These are phyloP conservation scores for Mortierella sp. DNA, from an alignment of 371 early-diverging fungal genomes.

Conservation along the genomic window DNA sequence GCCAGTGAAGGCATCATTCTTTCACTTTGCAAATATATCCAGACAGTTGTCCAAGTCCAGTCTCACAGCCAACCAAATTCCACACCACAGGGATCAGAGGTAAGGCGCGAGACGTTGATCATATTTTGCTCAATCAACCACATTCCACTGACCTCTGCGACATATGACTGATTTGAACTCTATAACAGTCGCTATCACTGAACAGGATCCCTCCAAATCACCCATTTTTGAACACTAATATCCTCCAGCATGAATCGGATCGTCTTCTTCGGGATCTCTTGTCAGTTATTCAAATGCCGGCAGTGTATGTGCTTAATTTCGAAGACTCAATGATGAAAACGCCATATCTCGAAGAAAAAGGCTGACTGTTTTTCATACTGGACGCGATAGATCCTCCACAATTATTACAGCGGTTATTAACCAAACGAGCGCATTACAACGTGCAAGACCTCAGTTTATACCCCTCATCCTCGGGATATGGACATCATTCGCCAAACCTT, in stretches of 20 bases:
- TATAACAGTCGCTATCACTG: slow-evolving; percentile 19
- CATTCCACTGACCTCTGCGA: too few relatives aligned
- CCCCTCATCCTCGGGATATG: slow-evolving; percentile 42
- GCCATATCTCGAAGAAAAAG: neutral
- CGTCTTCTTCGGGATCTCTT: slow-evolving; percentile 35
- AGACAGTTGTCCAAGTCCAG: slow-evolving; percentile 45
- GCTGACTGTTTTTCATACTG: neutral
- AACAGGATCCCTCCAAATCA: slow-evolving; percentile 30
- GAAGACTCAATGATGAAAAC: neutral
- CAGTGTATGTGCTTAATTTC: slow-evolving; percentile 24
- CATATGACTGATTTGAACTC: neutral
- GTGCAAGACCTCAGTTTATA: slow-evolving; percentile 51
- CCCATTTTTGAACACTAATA: slow-evolving; percentile 24
- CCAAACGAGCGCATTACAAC: slow-evolving; percentile 45
- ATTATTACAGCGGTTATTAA: slow-evolving; percentile 45
- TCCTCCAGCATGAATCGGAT: slow-evolving; percentile 40
- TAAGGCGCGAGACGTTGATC: neutral
- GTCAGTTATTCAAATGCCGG: slow-evolving; percentile 34
- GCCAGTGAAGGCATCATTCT: slow-evolving; percentile 29
- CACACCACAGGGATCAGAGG: slow-evolving; percentile 24
- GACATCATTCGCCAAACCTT: slow-evolving; percentile 26
- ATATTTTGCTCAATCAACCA: neutral
- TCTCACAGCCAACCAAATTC: slow-evolving; percentile 41
- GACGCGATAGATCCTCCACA: slow-evolving; percentile 40
- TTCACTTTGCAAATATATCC: slow-evolving; percentile 42